A percentile compares a stretch with the other conserved stretches of the same genome.
Evolutionary conservation across 106 monocot species (phyloP).

Genomic region (Vanilla planifolia): DNA sequence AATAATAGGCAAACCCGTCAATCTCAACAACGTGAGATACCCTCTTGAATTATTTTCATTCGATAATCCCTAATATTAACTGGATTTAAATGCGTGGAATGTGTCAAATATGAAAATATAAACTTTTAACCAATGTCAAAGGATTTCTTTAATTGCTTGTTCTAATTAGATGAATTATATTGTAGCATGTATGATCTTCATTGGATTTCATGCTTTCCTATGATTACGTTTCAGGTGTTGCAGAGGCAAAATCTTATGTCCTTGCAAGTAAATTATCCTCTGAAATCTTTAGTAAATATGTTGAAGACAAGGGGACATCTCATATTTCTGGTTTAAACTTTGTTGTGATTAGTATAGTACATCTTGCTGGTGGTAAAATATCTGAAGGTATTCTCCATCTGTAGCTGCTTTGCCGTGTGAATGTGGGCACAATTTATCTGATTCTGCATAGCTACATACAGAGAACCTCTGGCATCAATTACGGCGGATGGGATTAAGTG

Average conservation of each 20-base stretch:
- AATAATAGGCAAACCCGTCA: constrained; percentile 40
- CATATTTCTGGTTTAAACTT: constrained; percentile 76
- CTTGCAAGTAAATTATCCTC: constrained; percentile 52
- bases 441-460: constrained; percentile 9
- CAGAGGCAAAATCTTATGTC: constrained; percentile 69
- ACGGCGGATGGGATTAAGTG: constrained; percentile 66
- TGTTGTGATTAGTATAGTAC: constrained; percentile 62
- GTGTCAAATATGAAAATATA: background rate
- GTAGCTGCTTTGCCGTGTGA: background rate
- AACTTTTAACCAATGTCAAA: too few species aligned
- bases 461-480: constrained; percentile 95
- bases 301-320: constrained; percentile 62
- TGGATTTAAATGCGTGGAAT: background rate
- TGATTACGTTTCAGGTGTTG: constrained; percentile 26
- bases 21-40: constrained; percentile 51
- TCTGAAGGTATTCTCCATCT: constrained; percentile 55
- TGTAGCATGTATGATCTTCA: background rate
- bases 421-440: background rate
- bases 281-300: constrained; percentile 51
- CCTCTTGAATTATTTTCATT: background rate
- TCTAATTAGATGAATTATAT: background rate
- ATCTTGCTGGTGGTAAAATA: constrained; percentile 86
- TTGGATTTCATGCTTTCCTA: background rate
- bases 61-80: too few species aligned
- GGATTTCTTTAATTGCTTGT: background rate